phyloP scores from a whole-genome alignment of 352 stramenopile genomes.

The Phytophthora chlamydospora region DNA sequence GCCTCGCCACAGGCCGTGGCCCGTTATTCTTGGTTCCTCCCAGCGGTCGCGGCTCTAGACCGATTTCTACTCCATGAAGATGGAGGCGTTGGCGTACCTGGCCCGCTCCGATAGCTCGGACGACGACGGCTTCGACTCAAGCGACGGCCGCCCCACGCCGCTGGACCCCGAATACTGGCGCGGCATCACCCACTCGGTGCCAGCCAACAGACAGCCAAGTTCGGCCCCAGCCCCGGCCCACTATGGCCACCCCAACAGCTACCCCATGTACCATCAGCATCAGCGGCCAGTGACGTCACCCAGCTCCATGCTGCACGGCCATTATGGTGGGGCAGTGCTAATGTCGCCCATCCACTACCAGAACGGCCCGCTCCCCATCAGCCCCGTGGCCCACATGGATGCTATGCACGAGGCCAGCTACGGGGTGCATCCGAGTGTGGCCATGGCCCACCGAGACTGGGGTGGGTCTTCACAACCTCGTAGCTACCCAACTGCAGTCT shows the following conservation, averaged over 20 bases:
- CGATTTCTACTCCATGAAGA: slow-evolving; percentile 21
- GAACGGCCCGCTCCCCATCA: slow-evolving; percentile 28
- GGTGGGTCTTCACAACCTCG: slow-evolving; percentile 13
- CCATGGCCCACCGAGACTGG: slow-evolving; percentile 1
- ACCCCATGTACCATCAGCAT: slow-evolving; percentile 24
- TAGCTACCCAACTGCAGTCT: slow-evolving; percentile 11
- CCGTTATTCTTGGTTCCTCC: slow-evolving; percentile 1
- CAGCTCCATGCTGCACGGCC: slow-evolving; percentile 12
- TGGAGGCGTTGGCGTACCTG: slow-evolving; percentile 53
- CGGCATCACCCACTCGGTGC: slow-evolving; percentile 65
- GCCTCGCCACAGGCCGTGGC: neutral
- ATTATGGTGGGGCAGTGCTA: slow-evolving; percentile 19
- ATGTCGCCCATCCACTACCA: slow-evolving; percentile 40
- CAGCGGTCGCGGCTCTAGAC: neutral
- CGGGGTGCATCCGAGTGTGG: neutral
- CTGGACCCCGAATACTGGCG: slow-evolving; percentile 79
- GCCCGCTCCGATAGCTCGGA: slow-evolving; percentile 42
- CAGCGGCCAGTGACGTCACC: slow-evolving; percentile 26
- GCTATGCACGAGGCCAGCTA: slow-evolving; percentile 11
- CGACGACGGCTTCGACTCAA: slow-evolving; percentile 40
- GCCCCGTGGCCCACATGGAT: slow-evolving; percentile 28
- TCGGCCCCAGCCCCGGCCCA: slow-evolving; percentile 13
- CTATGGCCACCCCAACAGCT: slow-evolving; percentile 4
- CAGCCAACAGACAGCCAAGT: slow-evolving; percentile 15
- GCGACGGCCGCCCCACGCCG: slow-evolving; percentile 48